Evolutionary conservation across 208 protist species (phyloP).

Genomic region (Angomonas ambiguus): DNA sequence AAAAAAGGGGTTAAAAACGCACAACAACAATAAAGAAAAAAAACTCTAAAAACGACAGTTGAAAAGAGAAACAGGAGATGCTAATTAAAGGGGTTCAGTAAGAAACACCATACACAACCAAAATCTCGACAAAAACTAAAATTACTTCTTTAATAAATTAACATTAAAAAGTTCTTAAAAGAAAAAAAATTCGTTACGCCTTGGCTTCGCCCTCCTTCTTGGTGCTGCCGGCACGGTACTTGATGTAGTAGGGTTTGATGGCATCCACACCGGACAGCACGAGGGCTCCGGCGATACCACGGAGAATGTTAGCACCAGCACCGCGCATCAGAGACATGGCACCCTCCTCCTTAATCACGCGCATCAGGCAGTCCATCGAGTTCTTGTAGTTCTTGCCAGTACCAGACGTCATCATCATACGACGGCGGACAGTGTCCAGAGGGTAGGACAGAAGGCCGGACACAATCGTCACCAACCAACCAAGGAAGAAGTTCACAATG

Average conservation of each 20-base stretch:
- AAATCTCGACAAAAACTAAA: too few species aligned
- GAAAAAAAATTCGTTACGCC: constrained; percentile 12
- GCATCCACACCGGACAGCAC: constrained; percentile 78
- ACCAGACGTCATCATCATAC: constrained; percentile 94
- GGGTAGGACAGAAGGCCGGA: constrained; percentile 91
- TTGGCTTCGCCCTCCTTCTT: constrained; percentile 29
- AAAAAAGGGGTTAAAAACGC: not conserved
- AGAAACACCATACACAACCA: not conserved
- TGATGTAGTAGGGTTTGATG: constrained; percentile 79
- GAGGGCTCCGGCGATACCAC: constrained; percentile 71
- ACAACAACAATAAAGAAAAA: constrained; percentile 15
- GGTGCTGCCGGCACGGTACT: constrained; percentile 34
- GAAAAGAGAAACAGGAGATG: too few species aligned
- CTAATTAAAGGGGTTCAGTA: too few species aligned
- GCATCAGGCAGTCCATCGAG: constrained; percentile 61
- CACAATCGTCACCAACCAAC: constrained; percentile 66
- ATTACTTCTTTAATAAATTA: too few species aligned
- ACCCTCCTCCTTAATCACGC: constrained; percentile 64
- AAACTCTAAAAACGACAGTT: not conserved
- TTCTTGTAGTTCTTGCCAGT: constrained; percentile 65
- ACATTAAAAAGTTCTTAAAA: too few species aligned
- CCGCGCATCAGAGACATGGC: constrained; percentile 48
- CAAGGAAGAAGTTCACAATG: constrained; percentile 67
- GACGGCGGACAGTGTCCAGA: constrained; percentile 96
- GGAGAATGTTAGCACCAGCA: constrained; percentile 72